Percentiles rank a stretch among this genome's conserved stretches.
Evolutionary conservation across 805 yeast species (phyloP).

Genomic region (Starmerella kuoi): DNA sequence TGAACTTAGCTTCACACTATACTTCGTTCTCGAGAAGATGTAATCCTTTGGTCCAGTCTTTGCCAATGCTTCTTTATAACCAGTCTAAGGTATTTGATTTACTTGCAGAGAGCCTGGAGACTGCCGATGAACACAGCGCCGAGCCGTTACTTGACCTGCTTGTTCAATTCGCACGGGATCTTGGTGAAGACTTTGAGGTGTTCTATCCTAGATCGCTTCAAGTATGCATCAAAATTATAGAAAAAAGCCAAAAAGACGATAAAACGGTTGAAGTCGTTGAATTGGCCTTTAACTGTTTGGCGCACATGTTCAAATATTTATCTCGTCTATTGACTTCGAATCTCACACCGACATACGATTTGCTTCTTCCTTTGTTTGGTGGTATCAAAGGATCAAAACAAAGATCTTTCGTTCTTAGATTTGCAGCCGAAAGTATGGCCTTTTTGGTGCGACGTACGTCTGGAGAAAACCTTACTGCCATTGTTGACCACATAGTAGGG

Average conservation of each 20-base stretch:
- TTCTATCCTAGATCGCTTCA: constrained; percentile 46
- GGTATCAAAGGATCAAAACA: constrained; percentile 36
- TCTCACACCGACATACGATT: constrained; percentile 54
- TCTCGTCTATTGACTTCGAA: constrained; percentile 52
- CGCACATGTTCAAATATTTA: constrained; percentile 80
- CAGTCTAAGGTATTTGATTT: constrained; percentile 46
- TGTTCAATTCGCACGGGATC: constrained; percentile 79
- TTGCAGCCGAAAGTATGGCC: constrained; percentile 83
- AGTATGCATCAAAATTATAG: constrained; percentile 40
- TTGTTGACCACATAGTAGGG: constrained; percentile 35
- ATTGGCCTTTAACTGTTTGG: constrained; percentile 71
- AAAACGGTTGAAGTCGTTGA: constrained; percentile 52
- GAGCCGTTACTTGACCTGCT: constrained; percentile 73
- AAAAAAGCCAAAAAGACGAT: constrained; percentile 30
- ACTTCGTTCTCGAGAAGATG: constrained; percentile 48
- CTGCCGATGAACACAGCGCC: constrained; percentile 55
- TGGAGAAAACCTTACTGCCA: constrained; percentile 34
- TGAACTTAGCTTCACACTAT: constrained; percentile 63
- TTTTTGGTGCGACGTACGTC: constrained; percentile 63
- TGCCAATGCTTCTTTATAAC: constrained; percentile 73
- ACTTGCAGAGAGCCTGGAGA: constrained; percentile 37
- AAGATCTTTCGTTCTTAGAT: constrained; percentile 42
- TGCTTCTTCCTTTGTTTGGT: constrained; percentile 52
- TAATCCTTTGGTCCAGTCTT: constrained; percentile 45
- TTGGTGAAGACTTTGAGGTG: constrained; percentile 79